These are phyloP conservation scores for Insectozyma bohioensis DNA, from an alignment of 1,139 yeast genomes.

Conservation along the genomic window DNA sequence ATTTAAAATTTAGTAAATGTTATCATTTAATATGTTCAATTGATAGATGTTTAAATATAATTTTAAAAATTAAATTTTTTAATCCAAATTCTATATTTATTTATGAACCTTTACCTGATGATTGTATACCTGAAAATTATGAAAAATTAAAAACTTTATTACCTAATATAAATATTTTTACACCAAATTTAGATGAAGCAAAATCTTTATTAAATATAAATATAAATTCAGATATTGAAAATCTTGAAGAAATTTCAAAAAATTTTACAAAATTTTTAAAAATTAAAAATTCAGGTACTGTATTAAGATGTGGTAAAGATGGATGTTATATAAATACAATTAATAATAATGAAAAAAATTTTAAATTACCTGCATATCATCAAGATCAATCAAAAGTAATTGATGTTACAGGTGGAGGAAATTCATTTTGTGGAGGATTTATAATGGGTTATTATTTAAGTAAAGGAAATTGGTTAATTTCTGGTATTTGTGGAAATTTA, in stretches of 20 bases:
- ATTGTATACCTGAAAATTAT: slow-evolving; percentile 55
- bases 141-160: slow-evolving; percentile 39
- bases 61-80: slow-evolving; percentile 29
- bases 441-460: slow-evolving; percentile 57
- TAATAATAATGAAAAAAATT: slow-evolving; percentile 8
- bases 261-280: slow-evolving; percentile 42
- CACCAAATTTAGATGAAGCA: slow-evolving; percentile 87
- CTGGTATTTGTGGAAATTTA: slow-evolving; percentile 68
- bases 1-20: slow-evolving; percentile 41
- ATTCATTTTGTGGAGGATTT: slow-evolving; percentile 82
- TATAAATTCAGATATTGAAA: slow-evolving; percentile 15
- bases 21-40: slow-evolving; percentile 81
- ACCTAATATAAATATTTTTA: slow-evolving; percentile 54
- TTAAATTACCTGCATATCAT: slow-evolving; percentile 76
- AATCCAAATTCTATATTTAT: slow-evolving; percentile 44
- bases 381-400: slow-evolving; percentile 48
- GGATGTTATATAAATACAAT: slow-evolving; percentile 50
- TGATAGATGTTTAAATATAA: slow-evolving; percentile 51
- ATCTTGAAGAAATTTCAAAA: slow-evolving; percentile 37
- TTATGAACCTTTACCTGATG: slow-evolving; percentile 89
- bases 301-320: slow-evolving; percentile 67
- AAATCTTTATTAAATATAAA: slow-evolving; percentile 26
- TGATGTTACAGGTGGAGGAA: slow-evolving; percentile 96
- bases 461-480: slow-evolving; percentile 49
- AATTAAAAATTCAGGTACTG: slow-evolving; percentile 44